Evolutionary conservation across 2,329 filamentous ascomycete genomes (phyloP).

Genomic region (Falciphora oryzae): DNA sequence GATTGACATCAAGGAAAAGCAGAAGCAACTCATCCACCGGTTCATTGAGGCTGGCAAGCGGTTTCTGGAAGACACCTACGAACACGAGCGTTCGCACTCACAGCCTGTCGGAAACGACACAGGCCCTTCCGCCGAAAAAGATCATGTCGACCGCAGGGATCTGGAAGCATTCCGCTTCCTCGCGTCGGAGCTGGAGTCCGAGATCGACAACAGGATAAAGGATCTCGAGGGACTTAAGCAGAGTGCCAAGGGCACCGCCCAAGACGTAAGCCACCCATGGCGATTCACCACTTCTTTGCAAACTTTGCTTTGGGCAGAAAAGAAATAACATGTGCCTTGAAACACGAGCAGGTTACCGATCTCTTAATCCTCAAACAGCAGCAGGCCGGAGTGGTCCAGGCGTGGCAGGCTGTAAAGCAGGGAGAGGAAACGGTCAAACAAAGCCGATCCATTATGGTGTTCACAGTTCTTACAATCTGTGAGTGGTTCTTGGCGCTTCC

Average conservation of each 20-base stretch:
- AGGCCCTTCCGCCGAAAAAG: too few species aligned
- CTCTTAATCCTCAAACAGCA: constrained; percentile 39
- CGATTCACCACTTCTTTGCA: too few species aligned
- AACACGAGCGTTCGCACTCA: too few species aligned
- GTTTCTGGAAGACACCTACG: constrained; percentile 11
- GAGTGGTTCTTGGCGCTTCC: too few species aligned
- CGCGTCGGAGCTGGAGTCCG: constrained; percentile 21
- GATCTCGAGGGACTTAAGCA: constrained; percentile 27
- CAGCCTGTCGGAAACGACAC: too few species aligned
- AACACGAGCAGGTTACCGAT: constrained; percentile 30
- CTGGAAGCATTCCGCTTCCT: constrained; percentile 23
- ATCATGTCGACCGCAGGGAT: constrained; percentile 2
- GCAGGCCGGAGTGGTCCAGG: constrained; percentile 38
- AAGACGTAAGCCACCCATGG: too few species aligned
- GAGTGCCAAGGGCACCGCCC: constrained; percentile 28
- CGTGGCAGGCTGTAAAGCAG: constrained; percentile 33
- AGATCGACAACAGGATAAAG: constrained; percentile 24
- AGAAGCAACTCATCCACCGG: constrained; percentile 28
- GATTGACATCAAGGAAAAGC: constrained; percentile 31
- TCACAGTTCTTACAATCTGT: constrained; percentile 41
- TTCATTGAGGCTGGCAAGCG: constrained; percentile 15
- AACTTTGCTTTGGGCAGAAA: too few species aligned
- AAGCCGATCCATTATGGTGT: constrained; percentile 38
- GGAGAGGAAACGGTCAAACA: constrained; percentile 34
- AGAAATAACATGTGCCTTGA: too few species aligned